Percentiles rank a stretch among this genome's conserved stretches.
These are phyloP conservation scores for Linum lewisii DNA, from an alignment of 345 rosid species.

Conservation along the genomic window DNA sequence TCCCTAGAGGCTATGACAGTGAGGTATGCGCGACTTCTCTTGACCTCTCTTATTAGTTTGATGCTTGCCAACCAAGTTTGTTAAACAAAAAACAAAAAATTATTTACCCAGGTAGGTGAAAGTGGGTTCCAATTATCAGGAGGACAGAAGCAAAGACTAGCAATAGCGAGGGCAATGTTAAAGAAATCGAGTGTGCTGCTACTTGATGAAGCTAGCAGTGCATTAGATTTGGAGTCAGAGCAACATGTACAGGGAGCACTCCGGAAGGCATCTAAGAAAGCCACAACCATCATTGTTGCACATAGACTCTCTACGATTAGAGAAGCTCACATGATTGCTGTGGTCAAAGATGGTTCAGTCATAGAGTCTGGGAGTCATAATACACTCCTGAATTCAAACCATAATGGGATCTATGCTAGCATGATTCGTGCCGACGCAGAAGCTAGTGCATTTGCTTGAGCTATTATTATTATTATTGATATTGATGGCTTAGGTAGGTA, in stretches of 20 bases:
- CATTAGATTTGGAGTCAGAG: constrained; percentile 91
- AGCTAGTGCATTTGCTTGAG: no score
- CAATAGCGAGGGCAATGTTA: constrained; percentile 95
- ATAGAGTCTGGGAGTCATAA: constrained; percentile 90
- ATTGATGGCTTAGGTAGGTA: no score
- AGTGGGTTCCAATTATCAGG: constrained; percentile 95
- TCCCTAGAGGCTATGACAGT: constrained; percentile 58
- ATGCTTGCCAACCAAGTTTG: no score
- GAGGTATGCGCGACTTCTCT: no score
- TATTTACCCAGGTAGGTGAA: constrained; percentile 85
- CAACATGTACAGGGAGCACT: constrained; percentile 96
- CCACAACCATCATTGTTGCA: constrained; percentile 91
- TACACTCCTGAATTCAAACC: constrained; percentile 61
- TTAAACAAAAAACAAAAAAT: no score
- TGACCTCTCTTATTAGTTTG: no score
- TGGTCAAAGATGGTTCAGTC: constrained; percentile 89
- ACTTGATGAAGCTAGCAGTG: constrained; percentile 93
- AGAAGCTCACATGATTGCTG: constrained; percentile 92
- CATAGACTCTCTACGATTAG: constrained; percentile 95
- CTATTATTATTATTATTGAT: no score
- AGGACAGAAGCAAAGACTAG: constrained; percentile 96
- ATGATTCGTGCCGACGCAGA: constrained; percentile 39
- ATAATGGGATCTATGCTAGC: constrained; percentile 79
- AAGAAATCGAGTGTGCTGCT: constrained; percentile 86
- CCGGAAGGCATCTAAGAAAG: constrained; percentile 85